phyloP scores from a whole-genome alignment of 352 stramenopile genomes.

The Globisporangium paroecandrum region DNA sequence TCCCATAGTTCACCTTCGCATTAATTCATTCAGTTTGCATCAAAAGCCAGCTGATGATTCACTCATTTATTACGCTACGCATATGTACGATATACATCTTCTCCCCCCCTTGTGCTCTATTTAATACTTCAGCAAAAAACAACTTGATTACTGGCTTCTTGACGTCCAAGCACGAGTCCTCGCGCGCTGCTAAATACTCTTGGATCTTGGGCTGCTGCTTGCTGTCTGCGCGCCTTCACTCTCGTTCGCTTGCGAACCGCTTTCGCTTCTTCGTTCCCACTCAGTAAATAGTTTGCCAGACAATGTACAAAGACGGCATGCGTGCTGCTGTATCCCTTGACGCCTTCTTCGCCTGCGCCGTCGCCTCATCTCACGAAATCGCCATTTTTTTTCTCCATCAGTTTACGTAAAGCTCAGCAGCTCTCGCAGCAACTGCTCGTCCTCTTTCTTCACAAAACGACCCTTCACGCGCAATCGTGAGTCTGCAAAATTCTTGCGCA shows the following conservation, averaged over 20 bases:
- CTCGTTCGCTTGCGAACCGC: conserved; percentile 2
- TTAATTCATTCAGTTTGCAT: not conserved
- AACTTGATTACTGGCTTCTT: conserved; percentile 13
- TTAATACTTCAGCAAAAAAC: conserved; percentile 11
- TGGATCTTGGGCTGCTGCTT: conserved; percentile 8
- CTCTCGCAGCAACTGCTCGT: conserved; percentile 88
- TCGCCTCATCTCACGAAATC: not conserved
- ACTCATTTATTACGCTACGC: not conserved
- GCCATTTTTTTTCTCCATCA: not conserved
- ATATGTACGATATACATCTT: conserved; percentile 6
- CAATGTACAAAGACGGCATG: conserved; percentile 18
- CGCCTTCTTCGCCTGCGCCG: not conserved
- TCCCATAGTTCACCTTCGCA: not conserved
- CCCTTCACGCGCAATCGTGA: conserved; percentile 95
- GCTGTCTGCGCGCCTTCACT: conserved; percentile 1
- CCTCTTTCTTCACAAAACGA: conserved; percentile 98
- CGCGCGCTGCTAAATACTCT: conserved; percentile 16
- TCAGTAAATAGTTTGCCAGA: conserved; percentile 20
- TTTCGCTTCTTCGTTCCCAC: conserved; percentile 9
- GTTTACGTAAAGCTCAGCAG: conserved; percentile 80
- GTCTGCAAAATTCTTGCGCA: conserved; percentile 98
- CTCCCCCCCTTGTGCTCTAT: conserved; percentile 5
- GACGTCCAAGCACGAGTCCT: conserved; percentile 12
- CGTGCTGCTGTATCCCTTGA: not conserved
- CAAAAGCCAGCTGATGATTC: not conserved